A percentile compares a stretch with the other conserved stretches of the same genome.
Conservation (phyloP, 768 basidiomycete species). For the Collybia mongolica region DNA sequence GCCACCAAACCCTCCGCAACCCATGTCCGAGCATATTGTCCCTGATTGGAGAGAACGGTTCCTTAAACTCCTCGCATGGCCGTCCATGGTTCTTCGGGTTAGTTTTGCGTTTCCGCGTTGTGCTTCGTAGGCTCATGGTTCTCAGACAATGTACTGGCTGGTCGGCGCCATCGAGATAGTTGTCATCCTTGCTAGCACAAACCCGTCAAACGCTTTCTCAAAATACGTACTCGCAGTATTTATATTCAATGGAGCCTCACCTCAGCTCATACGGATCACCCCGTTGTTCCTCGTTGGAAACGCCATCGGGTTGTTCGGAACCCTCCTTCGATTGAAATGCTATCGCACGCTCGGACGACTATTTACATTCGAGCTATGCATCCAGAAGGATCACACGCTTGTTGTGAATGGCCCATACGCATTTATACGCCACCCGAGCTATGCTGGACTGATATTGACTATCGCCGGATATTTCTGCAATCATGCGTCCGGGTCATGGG, state of each 20-base stretch:
- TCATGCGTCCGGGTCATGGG: slow-evolving; percentile 30
- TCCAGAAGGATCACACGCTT: slow-evolving; percentile 31
- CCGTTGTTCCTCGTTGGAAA: slow-evolving; percentile 28
- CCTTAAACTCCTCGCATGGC: slow-evolving; percentile 24
- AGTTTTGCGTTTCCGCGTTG: neutral
- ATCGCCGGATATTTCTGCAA: slow-evolving; percentile 23
- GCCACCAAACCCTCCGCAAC: slow-evolving; percentile 30
- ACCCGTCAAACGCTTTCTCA: slow-evolving; percentile 15
- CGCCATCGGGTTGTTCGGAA: slow-evolving; percentile 26
- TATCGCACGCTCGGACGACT: slow-evolving; percentile 32
- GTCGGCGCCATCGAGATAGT: slow-evolving; percentile 24
- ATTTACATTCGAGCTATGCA: slow-evolving; percentile 38
- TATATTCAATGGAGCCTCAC: slow-evolving; percentile 10
- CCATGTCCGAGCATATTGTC: slow-evolving; percentile 20
- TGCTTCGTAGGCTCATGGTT: neutral
- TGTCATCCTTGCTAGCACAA: slow-evolving; percentile 23
- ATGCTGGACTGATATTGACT: slow-evolving; percentile 30
- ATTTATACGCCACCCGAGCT: slow-evolving; percentile 38
- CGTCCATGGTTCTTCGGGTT: slow-evolving; percentile 27
- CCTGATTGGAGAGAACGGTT: slow-evolving; percentile 33
- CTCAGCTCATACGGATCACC: slow-evolving; percentile 19
- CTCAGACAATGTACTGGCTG: slow-evolving; percentile 26
- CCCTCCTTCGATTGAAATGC: slow-evolving; percentile 29
- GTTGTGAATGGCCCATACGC: slow-evolving; percentile 34
- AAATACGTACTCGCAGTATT: slow-evolving; percentile 15